Conservation (phyloP, 768 basidiomycete species). For the Austroboletus eburneus region DNA sequence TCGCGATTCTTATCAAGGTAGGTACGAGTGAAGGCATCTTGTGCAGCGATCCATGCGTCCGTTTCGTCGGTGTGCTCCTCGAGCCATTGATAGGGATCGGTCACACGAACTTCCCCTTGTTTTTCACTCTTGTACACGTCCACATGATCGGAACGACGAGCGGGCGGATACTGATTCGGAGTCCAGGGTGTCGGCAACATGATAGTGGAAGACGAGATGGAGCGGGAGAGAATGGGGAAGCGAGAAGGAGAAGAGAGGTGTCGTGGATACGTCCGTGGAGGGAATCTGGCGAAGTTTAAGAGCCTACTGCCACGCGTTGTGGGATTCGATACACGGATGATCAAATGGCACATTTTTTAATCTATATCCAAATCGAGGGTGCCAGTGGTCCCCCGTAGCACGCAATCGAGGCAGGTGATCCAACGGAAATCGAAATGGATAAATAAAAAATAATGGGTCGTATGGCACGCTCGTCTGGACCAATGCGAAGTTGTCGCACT, state of each 20-base stretch:
- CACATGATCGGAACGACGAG: slow-evolving; percentile 62
- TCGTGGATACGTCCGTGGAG: slow-evolving; percentile 6
- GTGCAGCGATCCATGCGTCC: slow-evolving; percentile 57
- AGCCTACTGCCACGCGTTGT: slow-evolving; percentile 18
- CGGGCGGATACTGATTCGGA: slow-evolving; percentile 56
- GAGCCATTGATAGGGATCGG: slow-evolving; percentile 75
- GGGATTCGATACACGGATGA: slow-evolving; percentile 15
- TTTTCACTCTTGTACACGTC: slow-evolving; percentile 66
- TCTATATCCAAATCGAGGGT: slow-evolving; percentile 27
- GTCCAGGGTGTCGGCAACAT: slow-evolving; percentile 48
- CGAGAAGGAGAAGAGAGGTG: slow-evolving; percentile 3
- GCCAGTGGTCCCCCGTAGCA: slow-evolving; percentile 27
- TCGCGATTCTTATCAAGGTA: slow-evolving; percentile 65
- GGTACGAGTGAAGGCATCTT: slow-evolving; percentile 53
- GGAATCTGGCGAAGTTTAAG: slow-evolving; percentile 16
- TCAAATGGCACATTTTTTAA: slow-evolving; percentile 18
- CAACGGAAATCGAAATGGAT: slow-evolving; percentile 16
- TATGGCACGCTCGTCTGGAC: slow-evolving; percentile 1
- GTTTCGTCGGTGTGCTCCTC: slow-evolving; percentile 63
- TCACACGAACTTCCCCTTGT: slow-evolving; percentile 57
- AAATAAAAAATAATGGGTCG: slow-evolving; percentile 3
- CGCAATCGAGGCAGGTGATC: slow-evolving; percentile 13
- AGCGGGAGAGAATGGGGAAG: neutral
- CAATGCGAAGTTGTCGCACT: neutral
- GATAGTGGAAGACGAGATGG: slow-evolving; percentile 11